A percentile compares a stretch with the other conserved stretches of the same genome.
These are phyloP conservation scores for Cadophora malorum DNA, from an alignment of 2,329 filamentous ascomycete genomes.

Conservation along the genomic window DNA sequence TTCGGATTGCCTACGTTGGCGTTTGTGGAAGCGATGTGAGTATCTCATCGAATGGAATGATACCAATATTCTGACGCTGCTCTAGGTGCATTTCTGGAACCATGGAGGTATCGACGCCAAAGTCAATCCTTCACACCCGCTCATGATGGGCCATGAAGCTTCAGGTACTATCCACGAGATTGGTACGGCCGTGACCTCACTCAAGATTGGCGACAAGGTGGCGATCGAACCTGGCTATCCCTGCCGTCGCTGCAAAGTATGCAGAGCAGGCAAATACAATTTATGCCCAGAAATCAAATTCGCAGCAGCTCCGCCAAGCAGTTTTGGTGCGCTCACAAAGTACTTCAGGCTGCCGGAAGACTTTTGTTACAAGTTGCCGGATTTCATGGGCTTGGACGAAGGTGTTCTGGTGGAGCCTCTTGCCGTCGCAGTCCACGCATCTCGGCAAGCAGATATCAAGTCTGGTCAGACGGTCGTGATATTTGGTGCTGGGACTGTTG, in stretches of 20 bases:
- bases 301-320: slow-evolving; percentile 54
- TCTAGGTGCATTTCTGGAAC: slow-evolving; percentile 47
- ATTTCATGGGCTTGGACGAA: slow-evolving; percentile 55
- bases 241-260: slow-evolving; percentile 52
- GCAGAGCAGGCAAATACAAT: slow-evolving; percentile 51
- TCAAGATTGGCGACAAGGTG: slow-evolving; percentile 49
- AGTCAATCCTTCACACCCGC: slow-evolving; percentile 52
- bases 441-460: slow-evolving; percentile 49
- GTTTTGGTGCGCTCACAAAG: slow-evolving; percentile 56
- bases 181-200: slow-evolving; percentile 30
- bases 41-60: background rate
- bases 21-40: slow-evolving; percentile 56
- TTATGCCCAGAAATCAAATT: slow-evolving; percentile 54
- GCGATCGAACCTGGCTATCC: slow-evolving; percentile 57
- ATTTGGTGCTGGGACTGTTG: slow-evolving; percentile 58
- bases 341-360: slow-evolving; percentile 56
- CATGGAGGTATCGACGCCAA: slow-evolving; percentile 54
- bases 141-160: slow-evolving; percentile 56
- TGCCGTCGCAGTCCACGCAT: slow-evolving; percentile 57
- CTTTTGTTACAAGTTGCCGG: slow-evolving; percentile 55
- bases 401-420: slow-evolving; percentile 60
- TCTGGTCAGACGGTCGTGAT: slow-evolving; percentile 53
- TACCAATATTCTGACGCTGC: background rate
- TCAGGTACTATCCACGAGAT: slow-evolving; percentile 43
- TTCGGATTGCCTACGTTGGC: slow-evolving; percentile 54